phyloP scores from a whole-genome alignment of 805 yeast species.

The Candida orba region DNA sequence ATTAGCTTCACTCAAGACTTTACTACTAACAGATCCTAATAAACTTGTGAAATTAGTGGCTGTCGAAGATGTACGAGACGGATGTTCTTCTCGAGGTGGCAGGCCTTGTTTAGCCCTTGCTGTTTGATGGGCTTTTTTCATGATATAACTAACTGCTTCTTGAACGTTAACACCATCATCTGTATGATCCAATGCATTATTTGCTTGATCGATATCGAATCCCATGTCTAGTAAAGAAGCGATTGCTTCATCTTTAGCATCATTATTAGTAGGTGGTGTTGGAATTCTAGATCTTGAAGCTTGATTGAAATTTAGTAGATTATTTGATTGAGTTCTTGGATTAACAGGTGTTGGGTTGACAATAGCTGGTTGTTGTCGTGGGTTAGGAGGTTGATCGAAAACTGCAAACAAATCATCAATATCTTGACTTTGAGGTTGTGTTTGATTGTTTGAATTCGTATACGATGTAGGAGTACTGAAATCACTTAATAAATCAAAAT shows the following conservation, averaged over 20 bases:
- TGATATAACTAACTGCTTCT: constrained; percentile 57
- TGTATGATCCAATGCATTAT: constrained; percentile 48
- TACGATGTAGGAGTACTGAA: background rate
- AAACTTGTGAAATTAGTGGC: constrained; percentile 13
- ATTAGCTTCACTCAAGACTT: constrained; percentile 26
- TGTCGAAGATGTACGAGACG: background rate
- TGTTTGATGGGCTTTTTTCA: constrained; percentile 49
- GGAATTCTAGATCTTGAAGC: constrained; percentile 1
- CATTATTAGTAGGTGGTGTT: constrained; percentile 6
- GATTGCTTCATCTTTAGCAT: constrained; percentile 39
- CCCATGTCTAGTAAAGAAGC: constrained; percentile 81
- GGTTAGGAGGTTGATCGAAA: constrained; percentile 19
- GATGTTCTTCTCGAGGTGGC: constrained; percentile 7
- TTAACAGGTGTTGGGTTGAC: constrained; percentile 5
- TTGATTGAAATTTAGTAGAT: too few species aligned
- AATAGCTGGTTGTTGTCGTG: constrained; percentile 3
- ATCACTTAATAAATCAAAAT: background rate
- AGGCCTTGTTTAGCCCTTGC: constrained; percentile 25
- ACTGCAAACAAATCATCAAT: constrained; percentile 27
- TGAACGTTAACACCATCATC: constrained; percentile 49
- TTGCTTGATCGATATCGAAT: constrained; percentile 54
- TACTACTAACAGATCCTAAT: constrained; percentile 18
- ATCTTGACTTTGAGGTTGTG: constrained; percentile 10
- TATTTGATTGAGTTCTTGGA: background rate
- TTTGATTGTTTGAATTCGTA: background rate